These are phyloP conservation scores for Scutellospora calospora DNA, from an alignment of 371 early-diverging fungal species.

Conservation along the genomic window DNA sequence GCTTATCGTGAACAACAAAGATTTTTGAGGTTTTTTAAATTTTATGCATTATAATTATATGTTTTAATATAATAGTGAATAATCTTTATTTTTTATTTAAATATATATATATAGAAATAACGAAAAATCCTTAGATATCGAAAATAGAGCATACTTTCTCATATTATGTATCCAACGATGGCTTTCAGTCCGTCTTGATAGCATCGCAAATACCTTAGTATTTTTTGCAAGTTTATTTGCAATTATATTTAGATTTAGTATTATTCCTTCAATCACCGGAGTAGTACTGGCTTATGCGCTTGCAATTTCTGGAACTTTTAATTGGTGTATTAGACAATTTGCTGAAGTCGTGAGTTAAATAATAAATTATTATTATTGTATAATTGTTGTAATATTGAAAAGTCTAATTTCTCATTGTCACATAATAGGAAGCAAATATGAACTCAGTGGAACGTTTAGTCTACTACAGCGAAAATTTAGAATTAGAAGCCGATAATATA, in stretches of 20 bases:
- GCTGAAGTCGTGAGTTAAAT: constrained; percentile 32
- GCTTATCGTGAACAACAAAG: constrained; percentile 73
- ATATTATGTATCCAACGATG: constrained; percentile 83
- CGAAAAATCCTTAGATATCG: constrained; percentile 63
- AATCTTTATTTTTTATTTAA: constrained; percentile 55
- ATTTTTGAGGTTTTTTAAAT: constrained; percentile 55
- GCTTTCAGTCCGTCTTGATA: constrained; percentile 79
- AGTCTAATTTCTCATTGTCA: background rate
- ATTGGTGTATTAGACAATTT: constrained; percentile 56
- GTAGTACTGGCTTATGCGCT: constrained; percentile 80
- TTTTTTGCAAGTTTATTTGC: constrained; percentile 64
- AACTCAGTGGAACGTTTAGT: constrained; percentile 73
- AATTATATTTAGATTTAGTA: constrained; percentile 52
- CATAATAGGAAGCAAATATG: constrained; percentile 70
- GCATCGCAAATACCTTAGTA: constrained; percentile 66
- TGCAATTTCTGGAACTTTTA: constrained; percentile 66
- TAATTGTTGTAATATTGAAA: too few relatives aligned
- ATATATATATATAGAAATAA: constrained; percentile 47
- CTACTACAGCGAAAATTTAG: constrained; percentile 63
- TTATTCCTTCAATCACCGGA: constrained; percentile 80
- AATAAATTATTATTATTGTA: too few relatives aligned
- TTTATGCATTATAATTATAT: constrained; percentile 43
- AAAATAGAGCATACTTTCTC: constrained; percentile 75
- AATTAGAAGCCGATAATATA: constrained; percentile 65
- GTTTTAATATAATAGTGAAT: constrained; percentile 41